Evolutionary conservation across 768 basidiomycete species (phyloP), one percentile per base, ranked within the genome.

Genomic region (Termitomyces eurrhizus): DNA sequence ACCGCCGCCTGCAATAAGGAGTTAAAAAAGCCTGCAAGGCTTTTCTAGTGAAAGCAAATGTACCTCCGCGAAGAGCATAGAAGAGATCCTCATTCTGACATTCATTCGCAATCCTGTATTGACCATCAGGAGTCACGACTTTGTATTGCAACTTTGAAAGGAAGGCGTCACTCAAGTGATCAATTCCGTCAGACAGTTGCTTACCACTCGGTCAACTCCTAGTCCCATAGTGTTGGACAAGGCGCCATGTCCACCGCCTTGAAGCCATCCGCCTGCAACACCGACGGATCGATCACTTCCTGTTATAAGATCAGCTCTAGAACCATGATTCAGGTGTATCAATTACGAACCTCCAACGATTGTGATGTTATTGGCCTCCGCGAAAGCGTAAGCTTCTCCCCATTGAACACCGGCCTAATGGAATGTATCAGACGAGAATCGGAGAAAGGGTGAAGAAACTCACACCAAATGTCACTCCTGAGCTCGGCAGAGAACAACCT

Each of bases 91-190:
- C 59, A 60, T 83, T 80, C 64, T 83, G 76, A 51, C 79, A 80
- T 13, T 72, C 75, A 67, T 82, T 84, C 4, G 72, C 82, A 1
- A 73, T 74, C 33, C 79, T 75, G 62, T 70, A 70, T 29, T 71
- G 60, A 0, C 83, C 84, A 65, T 83, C 80, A 0, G 84, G 81
- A 2, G 82, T 83, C 7, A 85, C 83, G 4, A 85, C 69, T 60
- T 79, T 80, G 68, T 76, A 79, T 67, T 86, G 72, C 3, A 83
- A 73, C 77, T 80, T 57, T 45, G 3, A 50, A 50, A 4, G 3
- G 18, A 26, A 50, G 9, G 61, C n/a, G 7, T 55, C 46, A 52
- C 26, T 24, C 37, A 2, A 14, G 16, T 11, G n/a, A 42, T 21
- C 32, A 13, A 12, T n/a, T 1, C 14, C 37, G 24, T 8, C 18